Percentiles rank a stretch among this genome's conserved stretches.
These are phyloP conservation scores for Moniliophthora roreri DNA, from an alignment of 1,284 basidiomycete species.

Conservation along the genomic window DNA sequence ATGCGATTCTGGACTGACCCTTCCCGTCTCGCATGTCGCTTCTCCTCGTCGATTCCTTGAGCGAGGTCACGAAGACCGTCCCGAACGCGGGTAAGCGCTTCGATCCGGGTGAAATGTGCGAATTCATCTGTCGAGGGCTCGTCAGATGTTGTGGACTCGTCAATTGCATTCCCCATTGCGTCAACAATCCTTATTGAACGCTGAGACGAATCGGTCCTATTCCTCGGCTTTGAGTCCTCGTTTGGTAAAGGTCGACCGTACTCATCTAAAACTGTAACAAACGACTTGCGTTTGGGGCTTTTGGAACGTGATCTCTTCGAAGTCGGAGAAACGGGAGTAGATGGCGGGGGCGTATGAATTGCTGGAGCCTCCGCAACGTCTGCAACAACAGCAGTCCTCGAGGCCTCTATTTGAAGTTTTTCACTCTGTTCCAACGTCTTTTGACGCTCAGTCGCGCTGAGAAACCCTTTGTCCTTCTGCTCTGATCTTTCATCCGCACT, in stretches of 20 bases:
- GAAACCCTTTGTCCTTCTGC: slow-evolving; percentile 20
- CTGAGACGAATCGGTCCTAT: slow-evolving; percentile 17
- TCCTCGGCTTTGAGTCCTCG: slow-evolving; percentile 28
- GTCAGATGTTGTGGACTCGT: slow-evolving; percentile 24
- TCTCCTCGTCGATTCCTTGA: slow-evolving; percentile 52
- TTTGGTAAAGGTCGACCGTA: slow-evolving; percentile 62
- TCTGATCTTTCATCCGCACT: slow-evolving; percentile 14
- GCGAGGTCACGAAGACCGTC: slow-evolving; percentile 55
- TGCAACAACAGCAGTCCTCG: neutral
- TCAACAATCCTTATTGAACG: slow-evolving; percentile 61
- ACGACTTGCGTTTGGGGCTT: neutral
- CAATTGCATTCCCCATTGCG: slow-evolving; percentile 62
- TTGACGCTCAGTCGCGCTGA: neutral
- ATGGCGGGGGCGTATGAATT: neutral
- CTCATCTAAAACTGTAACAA: slow-evolving; percentile 15
- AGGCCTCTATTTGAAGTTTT: neutral
- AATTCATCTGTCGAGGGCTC: slow-evolving; percentile 26
- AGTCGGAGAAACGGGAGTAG: slow-evolving; percentile 24
- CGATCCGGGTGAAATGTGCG: slow-evolving; percentile 40
- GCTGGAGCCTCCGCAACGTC: neutral
- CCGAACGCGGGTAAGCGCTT: slow-evolving; percentile 56
- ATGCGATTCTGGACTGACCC: slow-evolving; percentile 43
- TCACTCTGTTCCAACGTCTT: neutral
- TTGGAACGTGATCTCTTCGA: neutral
- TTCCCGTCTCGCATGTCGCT: slow-evolving; percentile 44